Conservation (phyloP, 352 stramenopile species). For the Peronosclerospora sorghi region DNA sequence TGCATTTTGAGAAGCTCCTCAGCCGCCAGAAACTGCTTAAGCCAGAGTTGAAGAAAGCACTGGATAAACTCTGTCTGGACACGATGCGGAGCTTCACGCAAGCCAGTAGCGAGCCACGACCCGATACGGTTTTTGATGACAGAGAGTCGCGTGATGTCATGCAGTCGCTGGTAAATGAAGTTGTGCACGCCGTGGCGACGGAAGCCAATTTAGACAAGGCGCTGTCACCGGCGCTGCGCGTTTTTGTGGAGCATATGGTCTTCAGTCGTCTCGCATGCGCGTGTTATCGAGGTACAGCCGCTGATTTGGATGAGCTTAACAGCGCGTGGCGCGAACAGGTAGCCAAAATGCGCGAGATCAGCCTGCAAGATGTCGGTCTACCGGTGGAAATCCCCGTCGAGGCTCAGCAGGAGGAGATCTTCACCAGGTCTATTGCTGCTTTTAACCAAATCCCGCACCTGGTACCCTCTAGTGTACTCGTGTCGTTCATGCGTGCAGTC, state of each 20-base stretch:
- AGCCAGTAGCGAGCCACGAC: conserved; percentile 12
- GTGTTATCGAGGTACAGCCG: conserved; percentile 42
- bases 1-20: conserved; percentile 65
- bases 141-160: conserved; percentile 51
- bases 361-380: conserved; percentile 46
- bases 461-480: conserved; percentile 54
- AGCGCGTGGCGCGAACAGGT: conserved; percentile 46
- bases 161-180: conserved; percentile 53
- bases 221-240: conserved; percentile 18
- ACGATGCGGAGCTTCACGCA: conserved; percentile 46
- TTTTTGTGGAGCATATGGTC: conserved; percentile 70
- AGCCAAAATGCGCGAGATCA: conserved; percentile 27
- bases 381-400: conserved; percentile 23
- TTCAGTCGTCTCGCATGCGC: conserved; percentile 53
- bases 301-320: conserved; percentile 64
- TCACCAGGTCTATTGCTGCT: conserved; percentile 43
- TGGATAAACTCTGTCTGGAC: conserved; percentile 52
- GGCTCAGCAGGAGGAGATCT: conserved; percentile 21
- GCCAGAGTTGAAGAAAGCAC: conserved; percentile 44
- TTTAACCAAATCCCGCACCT: conserved; percentile 66
- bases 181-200: conserved; percentile 38
- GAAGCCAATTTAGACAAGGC: conserved; percentile 24
- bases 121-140: conserved; percentile 33
- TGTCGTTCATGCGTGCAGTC: conserved; percentile 48
- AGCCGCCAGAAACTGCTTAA: conserved; percentile 45